Base-by-base conservation (phyloP, 768 basidiomycete species). In the Cantharellus anzutake region DNA sequence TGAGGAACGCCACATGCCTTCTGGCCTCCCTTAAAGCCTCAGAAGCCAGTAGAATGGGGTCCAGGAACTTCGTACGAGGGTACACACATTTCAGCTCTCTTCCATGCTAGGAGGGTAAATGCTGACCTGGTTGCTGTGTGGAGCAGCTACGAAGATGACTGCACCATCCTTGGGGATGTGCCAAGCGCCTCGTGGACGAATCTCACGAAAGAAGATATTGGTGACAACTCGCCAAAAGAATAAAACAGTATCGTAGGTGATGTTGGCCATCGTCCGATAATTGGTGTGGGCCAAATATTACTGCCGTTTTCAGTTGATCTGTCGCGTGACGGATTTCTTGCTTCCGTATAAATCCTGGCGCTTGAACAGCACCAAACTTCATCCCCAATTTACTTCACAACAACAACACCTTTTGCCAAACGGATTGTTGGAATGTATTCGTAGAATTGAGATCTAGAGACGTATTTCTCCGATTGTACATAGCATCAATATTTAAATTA, bases 111-210 rank as follows among this genome's bases (percentile, higher is more conserved):
- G 51, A 59, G 62, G 39, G 59, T 60, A 51, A 48, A 67, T 65
- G 66, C 71, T 48, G 66, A 83, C 89, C 73, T 92, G 89, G 70
- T 96, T 96, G 67, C 83, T 81, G 70, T 97, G 92, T 48, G 92
- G 92, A 5, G 88, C 93, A 50, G 79, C 90, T 56, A 90, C 90
- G 70, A 96, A 92, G 64, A 98, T 88, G 59, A 94, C 80, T 2
- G 94, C 87, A 0, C 91, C 94, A 60, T 87, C 79, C 60, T 77
- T 77, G 35, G 94, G 94, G 61, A 98, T 88, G 69, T 96, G 88
- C 78, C 86, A 97, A 41, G 92, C 86, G 57, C 94, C 89, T 70
- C 94, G 76, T 2, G 92, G 88, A 61, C 94, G 78, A 66, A 97
- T 83, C 73, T 98, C 94, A 64, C 94, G 76, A 74, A 98, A 98